These are phyloP conservation scores for Trichoderma asperellum DNA, from an alignment of 2,329 filamentous ascomycete species.

Conservation along the genomic window DNA sequence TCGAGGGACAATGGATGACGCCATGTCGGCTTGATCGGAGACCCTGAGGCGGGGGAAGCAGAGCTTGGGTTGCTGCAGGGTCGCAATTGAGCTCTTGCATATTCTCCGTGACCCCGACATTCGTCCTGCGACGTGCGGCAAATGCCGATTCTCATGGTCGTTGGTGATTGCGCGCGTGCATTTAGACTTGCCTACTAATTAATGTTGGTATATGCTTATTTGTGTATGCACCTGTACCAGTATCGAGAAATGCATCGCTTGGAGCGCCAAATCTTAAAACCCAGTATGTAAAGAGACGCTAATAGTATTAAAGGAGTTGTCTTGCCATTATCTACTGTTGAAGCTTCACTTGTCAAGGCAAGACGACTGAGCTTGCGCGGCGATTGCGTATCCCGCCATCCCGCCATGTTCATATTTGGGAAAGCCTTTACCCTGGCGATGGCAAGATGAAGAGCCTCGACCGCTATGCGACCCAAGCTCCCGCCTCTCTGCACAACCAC, in stretches of 20 bases:
- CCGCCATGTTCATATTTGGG: not conserved
- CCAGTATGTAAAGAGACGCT: not conserved
- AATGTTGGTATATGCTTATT: no score
- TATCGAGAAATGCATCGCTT: not conserved
- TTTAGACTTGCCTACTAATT: not conserved
- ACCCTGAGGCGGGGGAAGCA: not conserved
- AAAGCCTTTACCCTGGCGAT: not conserved
- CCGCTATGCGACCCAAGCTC: not conserved
- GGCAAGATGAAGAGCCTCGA: not conserved
- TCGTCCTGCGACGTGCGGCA: not conserved
- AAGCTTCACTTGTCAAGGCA: not conserved
- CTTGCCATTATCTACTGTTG: no score
- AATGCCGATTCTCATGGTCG: not conserved
- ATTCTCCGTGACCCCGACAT: slow-evolving; percentile 8
- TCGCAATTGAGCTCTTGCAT: slow-evolving; percentile 3
- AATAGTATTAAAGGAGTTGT: not conserved
- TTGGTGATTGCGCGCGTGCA: not conserved
- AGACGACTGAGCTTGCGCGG: slow-evolving; percentile 4
- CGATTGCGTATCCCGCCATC: slow-evolving; percentile 6
- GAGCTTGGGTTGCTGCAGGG: not conserved
- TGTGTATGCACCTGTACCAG: not conserved
- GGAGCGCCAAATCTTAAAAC: not conserved
- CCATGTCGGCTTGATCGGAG: slow-evolving; percentile 14
- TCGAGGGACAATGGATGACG: slow-evolving; percentile 1
- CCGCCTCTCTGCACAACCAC: not conserved